These are phyloP conservation scores for Phalaenopsis hybrid DNA, from an alignment of 116 monocot species.

Conservation along the genomic window DNA sequence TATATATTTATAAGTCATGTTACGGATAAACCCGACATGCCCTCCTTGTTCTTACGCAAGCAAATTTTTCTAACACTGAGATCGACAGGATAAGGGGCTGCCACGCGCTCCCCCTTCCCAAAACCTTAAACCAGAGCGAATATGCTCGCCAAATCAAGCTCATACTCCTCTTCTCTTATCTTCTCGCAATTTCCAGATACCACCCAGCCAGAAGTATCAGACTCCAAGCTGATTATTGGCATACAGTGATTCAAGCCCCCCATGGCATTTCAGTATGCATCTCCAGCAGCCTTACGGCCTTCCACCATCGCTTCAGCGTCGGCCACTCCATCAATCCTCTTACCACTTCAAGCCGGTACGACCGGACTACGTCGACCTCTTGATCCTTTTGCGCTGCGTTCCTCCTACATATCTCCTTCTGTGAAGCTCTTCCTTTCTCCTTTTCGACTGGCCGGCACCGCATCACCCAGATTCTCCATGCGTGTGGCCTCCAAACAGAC, in stretches of 20 bases:
- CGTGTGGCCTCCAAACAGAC: slow-evolving; percentile 73
- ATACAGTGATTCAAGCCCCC: not conserved
- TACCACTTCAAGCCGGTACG: not conserved
- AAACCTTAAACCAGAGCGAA: not conserved
- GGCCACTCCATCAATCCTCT: not conserved
- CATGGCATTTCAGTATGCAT: slow-evolving; percentile 44
- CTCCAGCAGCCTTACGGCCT: slow-evolving; percentile 27
- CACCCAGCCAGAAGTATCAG: not conserved
- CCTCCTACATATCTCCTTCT: slow-evolving; percentile 57
- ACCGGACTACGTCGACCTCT: slow-evolving; percentile 23
- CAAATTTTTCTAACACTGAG: not conserved
- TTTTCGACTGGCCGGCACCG: slow-evolving; percentile 5
- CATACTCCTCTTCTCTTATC: not conserved
- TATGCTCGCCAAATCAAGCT: not conserved
- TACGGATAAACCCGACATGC: too few relatives aligned
- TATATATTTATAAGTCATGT: too few relatives aligned
- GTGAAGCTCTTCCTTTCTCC: slow-evolving; percentile 38
- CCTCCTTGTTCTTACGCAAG: too few relatives aligned
- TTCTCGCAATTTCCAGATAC: not conserved
- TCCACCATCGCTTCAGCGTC: slow-evolving; percentile 15
- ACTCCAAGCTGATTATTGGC: not conserved
- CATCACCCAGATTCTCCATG: slow-evolving; percentile 56
- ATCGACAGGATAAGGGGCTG: not conserved
- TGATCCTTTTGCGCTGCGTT: slow-evolving; percentile 44
- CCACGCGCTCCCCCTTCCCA: not conserved